phyloP scores from a whole-genome alignment of 108 stramenopile species.

The Conticribra weissflogii region DNA sequence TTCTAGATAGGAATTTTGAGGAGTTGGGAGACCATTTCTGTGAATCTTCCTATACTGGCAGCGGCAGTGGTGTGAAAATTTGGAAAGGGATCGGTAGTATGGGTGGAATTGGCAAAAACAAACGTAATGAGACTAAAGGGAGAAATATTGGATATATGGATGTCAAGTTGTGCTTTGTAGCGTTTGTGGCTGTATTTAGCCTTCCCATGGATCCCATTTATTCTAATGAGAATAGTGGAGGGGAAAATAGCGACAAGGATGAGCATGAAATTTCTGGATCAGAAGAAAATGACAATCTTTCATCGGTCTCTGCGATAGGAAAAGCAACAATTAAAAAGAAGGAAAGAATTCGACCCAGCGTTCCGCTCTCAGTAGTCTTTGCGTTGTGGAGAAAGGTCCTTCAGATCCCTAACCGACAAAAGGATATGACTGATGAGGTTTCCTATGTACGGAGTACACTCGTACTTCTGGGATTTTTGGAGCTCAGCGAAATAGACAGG shows the following conservation, averaged over 20 bases:
- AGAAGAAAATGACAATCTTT: constrained; percentile 3
- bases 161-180: constrained; percentile 57
- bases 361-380: constrained; percentile 45
- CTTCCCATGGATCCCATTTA: constrained; percentile 24
- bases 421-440: constrained; percentile 11
- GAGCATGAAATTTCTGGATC: not conserved
- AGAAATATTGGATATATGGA: constrained; percentile 32
- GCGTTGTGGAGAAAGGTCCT: constrained; percentile 52
- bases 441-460: constrained; percentile 52
- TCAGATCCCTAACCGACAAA: not conserved
- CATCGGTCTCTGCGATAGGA: not conserved
- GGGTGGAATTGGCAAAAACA: no score
- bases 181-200: constrained; percentile 51
- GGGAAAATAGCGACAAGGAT: constrained; percentile 3
- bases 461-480: constrained; percentile 50
- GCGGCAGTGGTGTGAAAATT: constrained; percentile 12
- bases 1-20: constrained; percentile 54
- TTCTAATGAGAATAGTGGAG: constrained; percentile 4
- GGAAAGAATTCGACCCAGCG: constrained; percentile 18
- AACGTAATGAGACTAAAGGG: constrained; percentile 1
- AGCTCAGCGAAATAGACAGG: constrained; percentile 36
- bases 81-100: no score
- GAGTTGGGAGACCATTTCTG: constrained; percentile 30
- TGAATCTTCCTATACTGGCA: not conserved
- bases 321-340: not conserved